Evolutionary conservation across 306 rosid species (phyloP).

Genomic region (Hylodesmum podocarpum): DNA sequence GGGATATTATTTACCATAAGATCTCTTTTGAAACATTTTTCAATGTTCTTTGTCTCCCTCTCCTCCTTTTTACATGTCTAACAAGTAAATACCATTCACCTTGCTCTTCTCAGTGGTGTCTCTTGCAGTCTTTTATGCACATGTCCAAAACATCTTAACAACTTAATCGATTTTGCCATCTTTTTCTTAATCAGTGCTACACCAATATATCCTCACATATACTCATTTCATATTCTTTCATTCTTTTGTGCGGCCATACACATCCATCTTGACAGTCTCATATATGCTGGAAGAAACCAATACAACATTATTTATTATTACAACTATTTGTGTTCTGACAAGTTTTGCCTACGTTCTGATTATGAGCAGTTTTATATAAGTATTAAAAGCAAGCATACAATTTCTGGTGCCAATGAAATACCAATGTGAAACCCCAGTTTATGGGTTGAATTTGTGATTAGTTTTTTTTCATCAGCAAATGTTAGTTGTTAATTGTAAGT

Average conservation of each 20-base stretch:
- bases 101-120: neutral
- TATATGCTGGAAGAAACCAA: neutral
- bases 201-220: neutral
- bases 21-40: too few relatives aligned
- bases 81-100: neutral
- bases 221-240: neutral
- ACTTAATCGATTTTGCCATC: neutral
- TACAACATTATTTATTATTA: neutral
- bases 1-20: neutral
- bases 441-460: conserved; percentile 13
- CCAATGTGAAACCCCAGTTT: neutral
- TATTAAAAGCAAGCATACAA: conserved; percentile 9
- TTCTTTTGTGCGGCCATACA: neutral
- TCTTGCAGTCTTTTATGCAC: neutral
- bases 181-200: neutral
- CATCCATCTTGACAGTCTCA: neutral
- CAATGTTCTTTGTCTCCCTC: neutral
- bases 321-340: neutral
- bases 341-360: neutral
- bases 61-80: neutral
- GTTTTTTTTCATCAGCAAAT: too few relatives aligned
- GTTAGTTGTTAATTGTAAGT: too few relatives aligned
- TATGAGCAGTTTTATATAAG: neutral
- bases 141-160: neutral
- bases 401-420: conserved; percentile 1